These are phyloP conservation scores for Pichiaceae sp. DNA, from an alignment of 1,139 yeast species.

Conservation along the genomic window DNA sequence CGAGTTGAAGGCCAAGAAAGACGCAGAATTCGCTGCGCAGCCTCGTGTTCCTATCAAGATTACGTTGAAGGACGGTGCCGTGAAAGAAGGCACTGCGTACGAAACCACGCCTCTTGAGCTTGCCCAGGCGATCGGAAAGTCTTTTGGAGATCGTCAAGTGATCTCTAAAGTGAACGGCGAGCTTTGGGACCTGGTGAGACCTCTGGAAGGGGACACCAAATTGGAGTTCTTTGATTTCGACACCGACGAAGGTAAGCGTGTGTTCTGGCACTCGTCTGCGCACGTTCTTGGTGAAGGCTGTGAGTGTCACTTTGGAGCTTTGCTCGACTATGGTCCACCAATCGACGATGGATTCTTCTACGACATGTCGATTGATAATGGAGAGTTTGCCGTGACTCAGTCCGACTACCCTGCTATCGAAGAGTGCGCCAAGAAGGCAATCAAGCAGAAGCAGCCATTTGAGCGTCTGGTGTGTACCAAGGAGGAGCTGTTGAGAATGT, in stretches of 20 bases:
- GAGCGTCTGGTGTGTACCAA: slow-evolving; percentile 90
- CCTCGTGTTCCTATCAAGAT: slow-evolving; percentile 56
- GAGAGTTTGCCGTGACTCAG: slow-evolving; percentile 70
- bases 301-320: slow-evolving; percentile 94
- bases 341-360: slow-evolving; percentile 97
- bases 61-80: slow-evolving; percentile 80
- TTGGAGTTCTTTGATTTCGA: slow-evolving; percentile 79
- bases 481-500: slow-evolving; percentile 88
- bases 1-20: slow-evolving; percentile 68
- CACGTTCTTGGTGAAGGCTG: slow-evolving; percentile 98
- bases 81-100: slow-evolving; percentile 73
- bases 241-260: slow-evolving; percentile 83
- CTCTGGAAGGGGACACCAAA: slow-evolving; percentile 65
- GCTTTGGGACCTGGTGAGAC: slow-evolving; percentile 95
- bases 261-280: slow-evolving; percentile 99
- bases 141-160: slow-evolving; percentile 81
- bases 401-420: slow-evolving; percentile 81
- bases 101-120: slow-evolving; percentile 87
- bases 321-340: slow-evolving; percentile 91
- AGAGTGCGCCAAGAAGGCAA: slow-evolving; percentile 80
- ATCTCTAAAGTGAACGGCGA: slow-evolving; percentile 86
- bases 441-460: slow-evolving; percentile 93
- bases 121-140: slow-evolving; percentile 78
- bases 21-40: slow-evolving; percentile 59
- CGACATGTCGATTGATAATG: slow-evolving; percentile 84